Evolutionary conservation across 2,329 filamentous ascomycete genomes (phyloP), one percentile per base, ranked within the genome.

Genomic region (Fusarium albidum): DNA sequence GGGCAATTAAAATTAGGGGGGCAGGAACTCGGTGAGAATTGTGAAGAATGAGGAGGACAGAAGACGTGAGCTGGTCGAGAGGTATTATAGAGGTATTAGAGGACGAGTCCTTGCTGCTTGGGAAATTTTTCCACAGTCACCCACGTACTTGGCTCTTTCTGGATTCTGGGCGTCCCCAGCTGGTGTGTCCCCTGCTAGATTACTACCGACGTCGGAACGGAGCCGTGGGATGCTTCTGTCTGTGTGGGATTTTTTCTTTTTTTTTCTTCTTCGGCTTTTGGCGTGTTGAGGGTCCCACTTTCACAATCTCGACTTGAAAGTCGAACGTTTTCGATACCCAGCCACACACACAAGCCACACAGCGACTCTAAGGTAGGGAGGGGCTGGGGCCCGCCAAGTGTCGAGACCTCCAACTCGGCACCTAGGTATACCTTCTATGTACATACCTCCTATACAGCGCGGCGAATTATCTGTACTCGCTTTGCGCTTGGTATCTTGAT

Each of bases 181-280:
- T 59, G 38, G 50, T 59, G 49, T 37, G 52, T 57, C 41, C 59
- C 59, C 48, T 61, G 52, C 54, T 61, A 57, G 49, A 55, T 42
- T 45, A 32, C 56, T 66, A 63, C 64, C 64, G 64, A 66, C 60
- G 57, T 67, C 64, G 64, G 64, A 63, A 62, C 46, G 48, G 47
- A 52, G 37, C 43, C 57, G 45, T 60, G 39, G 35, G 40, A 61
- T 31, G 41, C 43, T 61, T 44, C 35, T 15, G 34, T 28, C 33
- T 27, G 34, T 18, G 41, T 28, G 18, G 49, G 34, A 40, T 48
- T 61, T 58, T 58, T 58, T 56, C 43, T 35, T 48, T 61, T 58
- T 58, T 58, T 56, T 46, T 35, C 17, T 17, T 31, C 21, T 21
- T 21, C 21, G 21, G 7, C 21, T 21, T 59, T 26, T 47, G 34